Percentiles rank a stretch among this genome's conserved stretches.
These are phyloP conservation scores for Colletotrichum liriopes DNA, from an alignment of 2,329 filamentous ascomycete genomes.

Conservation along the genomic window DNA sequence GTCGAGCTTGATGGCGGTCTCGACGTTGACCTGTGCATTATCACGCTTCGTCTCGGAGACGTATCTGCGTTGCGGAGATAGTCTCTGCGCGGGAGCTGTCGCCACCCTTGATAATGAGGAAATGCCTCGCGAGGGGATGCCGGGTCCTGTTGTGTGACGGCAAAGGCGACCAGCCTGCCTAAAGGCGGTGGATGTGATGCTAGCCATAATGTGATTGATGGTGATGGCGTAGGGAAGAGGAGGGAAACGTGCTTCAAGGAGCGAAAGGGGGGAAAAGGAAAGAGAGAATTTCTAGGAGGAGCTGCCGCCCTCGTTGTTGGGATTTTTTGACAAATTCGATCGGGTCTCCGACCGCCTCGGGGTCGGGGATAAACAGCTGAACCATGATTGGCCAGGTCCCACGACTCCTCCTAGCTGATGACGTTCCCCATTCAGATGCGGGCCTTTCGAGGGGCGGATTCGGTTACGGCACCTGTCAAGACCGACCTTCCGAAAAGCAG, in stretches of 20 bases:
- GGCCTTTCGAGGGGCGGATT: conserved; percentile 14
- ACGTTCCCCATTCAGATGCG: conserved; percentile 26
- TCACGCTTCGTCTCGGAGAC: conserved; percentile 87
- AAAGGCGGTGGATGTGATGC: conserved; percentile 77
- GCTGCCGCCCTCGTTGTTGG: conserved; percentile 8
- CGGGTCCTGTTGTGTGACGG: conserved; percentile 56
- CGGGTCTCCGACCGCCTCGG: conserved; percentile 29
- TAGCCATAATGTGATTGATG: conserved; percentile 67
- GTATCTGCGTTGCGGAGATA: conserved; percentile 73
- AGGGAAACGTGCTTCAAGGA: conserved; percentile 42
- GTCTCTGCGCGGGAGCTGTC: conserved; percentile 47
- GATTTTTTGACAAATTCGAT: conserved; percentile 30
- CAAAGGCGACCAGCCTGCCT: conserved; percentile 80
- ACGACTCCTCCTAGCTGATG: conserved; percentile 22
- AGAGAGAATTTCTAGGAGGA: conserved; percentile 26
- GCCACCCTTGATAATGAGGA: conserved; percentile 53
- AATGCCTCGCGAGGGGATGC: conserved; percentile 54
- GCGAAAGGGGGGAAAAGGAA: conserved; percentile 33
- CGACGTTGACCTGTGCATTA: conserved; percentile 84
- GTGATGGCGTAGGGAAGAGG: conserved; percentile 42
- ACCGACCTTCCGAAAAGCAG: conserved; percentile 6
- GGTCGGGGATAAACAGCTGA: conserved; percentile 37
- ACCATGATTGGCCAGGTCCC: conserved; percentile 25
- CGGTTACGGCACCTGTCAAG: conserved; percentile 26
- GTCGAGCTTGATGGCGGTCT: conserved; percentile 88